Evolutionary conservation across 73 alveolate species (phyloP).

Genomic region (Uronychia binucleata): DNA sequence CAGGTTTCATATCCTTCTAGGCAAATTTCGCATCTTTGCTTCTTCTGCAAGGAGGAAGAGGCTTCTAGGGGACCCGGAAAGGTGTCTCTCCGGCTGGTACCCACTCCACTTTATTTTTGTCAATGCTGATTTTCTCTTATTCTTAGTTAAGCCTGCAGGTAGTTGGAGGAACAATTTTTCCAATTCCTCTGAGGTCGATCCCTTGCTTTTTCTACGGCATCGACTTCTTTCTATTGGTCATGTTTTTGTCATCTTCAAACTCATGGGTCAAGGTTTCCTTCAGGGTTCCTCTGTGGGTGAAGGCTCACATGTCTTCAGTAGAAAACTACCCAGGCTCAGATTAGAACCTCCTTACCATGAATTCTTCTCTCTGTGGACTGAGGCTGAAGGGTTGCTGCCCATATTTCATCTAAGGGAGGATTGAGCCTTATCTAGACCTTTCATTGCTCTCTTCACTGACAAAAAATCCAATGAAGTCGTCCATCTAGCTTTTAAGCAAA

Average conservation of each 20-base stretch:
- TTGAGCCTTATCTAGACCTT: not conserved
- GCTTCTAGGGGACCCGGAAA: not conserved
- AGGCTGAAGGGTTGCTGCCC: not conserved
- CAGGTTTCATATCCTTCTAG: not conserved
- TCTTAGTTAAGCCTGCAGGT: not conserved
- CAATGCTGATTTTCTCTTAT: not conserved
- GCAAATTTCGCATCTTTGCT: not conserved
- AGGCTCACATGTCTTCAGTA: not conserved
- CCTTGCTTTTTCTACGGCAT: not conserved
- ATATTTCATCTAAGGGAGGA: not conserved
- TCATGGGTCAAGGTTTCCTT: not conserved
- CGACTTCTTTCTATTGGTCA: not conserved
- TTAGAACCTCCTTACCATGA: not conserved
- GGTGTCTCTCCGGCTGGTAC: not conserved
- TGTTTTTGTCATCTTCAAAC: not conserved
- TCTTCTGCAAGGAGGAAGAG: not conserved
- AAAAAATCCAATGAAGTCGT: not conserved
- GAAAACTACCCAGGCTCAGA: not conserved
- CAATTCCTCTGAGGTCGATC: not conserved
- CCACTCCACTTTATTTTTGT: not conserved
- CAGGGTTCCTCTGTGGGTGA: not conserved
- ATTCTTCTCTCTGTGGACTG: not conserved
- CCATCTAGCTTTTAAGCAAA: not conserved
- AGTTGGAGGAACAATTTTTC: not conserved
- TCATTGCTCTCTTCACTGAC: not conserved